Base-by-base conservation (phyloP, 768 basidiomycete species). In the Boletus rubroflammeus region DNA sequence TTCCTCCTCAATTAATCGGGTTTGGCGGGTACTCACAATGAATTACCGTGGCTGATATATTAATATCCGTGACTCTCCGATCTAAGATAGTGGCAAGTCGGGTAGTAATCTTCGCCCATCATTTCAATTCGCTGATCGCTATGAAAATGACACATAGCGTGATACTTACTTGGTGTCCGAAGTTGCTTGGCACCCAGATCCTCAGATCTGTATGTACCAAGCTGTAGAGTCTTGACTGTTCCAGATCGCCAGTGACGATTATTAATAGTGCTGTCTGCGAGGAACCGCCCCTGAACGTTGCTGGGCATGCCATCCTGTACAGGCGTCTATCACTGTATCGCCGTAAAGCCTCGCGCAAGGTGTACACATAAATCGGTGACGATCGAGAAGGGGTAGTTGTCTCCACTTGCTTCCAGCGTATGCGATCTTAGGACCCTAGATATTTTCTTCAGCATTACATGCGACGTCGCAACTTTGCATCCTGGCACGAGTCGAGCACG, bases 261-360 rank as follows among this genome's bases (percentile, higher is more conserved):
- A 43, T 45, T 28, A 47, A 42, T 29, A 52, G 35, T n/a, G 28
- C 11, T 6, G 50, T 11, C 21, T 8, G n/a, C 4, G 11, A 17
- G 7, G 13, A 9, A 19, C 19, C 31, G 28, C 21, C 52, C 52
- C 47, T 47, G 44, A 46, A 44, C 36, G 11, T 25, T 50, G 29
- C 49, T 26, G n/a, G 17, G 28, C 17, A 7, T 58, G 31, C 65
- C 65, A 66, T 62, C 60, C 65, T 66, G 65, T 66, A 67, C 60
- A n/a, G 7, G 65, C 65, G 60, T 34, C 55, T 55, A 54, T 32
- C 6, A 11, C 34, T 26, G 15, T n/a, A 23, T 35, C 19, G 21
- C 15, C 23, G 40, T 17, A 14, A 21, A 23, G 25, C 21, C 39
- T 11, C 10, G 29, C 19, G 19, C 5, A 26, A 21, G n/a, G 3